These are phyloP conservation scores for Colletotrichum somersetense DNA, from an alignment of 2,329 filamentous ascomycete species.

Conservation along the genomic window DNA sequence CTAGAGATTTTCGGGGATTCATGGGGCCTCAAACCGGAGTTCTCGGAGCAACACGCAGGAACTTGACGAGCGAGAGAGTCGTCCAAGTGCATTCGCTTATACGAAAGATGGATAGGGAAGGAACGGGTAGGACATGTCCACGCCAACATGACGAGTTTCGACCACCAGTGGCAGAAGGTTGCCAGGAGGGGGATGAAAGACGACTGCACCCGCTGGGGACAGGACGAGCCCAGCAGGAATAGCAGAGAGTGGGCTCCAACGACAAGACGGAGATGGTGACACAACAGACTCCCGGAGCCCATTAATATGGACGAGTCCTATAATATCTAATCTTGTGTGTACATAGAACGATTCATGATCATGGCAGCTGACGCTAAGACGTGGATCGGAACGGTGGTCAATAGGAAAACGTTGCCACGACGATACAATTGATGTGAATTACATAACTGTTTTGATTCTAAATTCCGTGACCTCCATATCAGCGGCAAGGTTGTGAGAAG, in stretches of 20 bases:
- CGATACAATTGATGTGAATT: constrained; percentile 40
- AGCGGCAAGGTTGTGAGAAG: too few species aligned
- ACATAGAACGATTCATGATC: constrained; percentile 45
- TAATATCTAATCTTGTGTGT: constrained; percentile 51
- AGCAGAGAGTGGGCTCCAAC: constrained; percentile 33
- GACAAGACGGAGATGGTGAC: constrained; percentile 34
- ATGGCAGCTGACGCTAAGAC: constrained; percentile 39
- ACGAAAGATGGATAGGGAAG: constrained; percentile 46
- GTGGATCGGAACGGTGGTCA: constrained; percentile 40
- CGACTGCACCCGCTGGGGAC: constrained; percentile 37
- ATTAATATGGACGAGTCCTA: constrained; percentile 40
- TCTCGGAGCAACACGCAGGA: constrained; percentile 59
- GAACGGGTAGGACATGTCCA: constrained; percentile 38
- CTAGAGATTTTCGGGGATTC: constrained; percentile 59
- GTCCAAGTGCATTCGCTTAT: constrained; percentile 59
- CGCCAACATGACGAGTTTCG: constrained; percentile 34
- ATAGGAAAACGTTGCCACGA: constrained; percentile 39
- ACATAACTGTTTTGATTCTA: background rate
- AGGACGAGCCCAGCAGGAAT: constrained; percentile 37
- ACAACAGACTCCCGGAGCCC: constrained; percentile 38
- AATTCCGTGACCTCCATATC: background rate
- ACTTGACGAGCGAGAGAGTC: constrained; percentile 45
- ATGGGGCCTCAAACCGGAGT: constrained; percentile 58
- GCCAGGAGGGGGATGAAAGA: constrained; percentile 44
- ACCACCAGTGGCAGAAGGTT: constrained; percentile 36